phyloP scores from a whole-genome alignment of 345 rosid species.

The Psidium friedrichsthalianum region DNA sequence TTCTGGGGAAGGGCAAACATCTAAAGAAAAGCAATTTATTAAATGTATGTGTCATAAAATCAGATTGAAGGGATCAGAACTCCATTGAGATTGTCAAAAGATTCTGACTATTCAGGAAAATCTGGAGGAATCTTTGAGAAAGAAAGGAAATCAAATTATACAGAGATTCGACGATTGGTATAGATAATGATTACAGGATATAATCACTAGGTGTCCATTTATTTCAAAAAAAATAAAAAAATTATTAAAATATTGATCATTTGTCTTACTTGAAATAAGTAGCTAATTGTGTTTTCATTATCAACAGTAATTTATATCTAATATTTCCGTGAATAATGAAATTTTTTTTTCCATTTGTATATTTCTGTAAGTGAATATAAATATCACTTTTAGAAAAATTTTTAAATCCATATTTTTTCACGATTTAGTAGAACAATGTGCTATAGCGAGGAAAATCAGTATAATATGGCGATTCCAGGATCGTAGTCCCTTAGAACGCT shows the following conservation, averaged over 20 bases:
- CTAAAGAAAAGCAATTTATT: background rate
- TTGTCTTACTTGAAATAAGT: no score
- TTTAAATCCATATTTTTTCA: no score
- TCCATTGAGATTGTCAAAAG: background rate
- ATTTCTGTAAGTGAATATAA: no score
- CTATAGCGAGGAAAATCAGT: background rate
- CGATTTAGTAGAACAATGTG: background rate
- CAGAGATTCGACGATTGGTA: background rate
- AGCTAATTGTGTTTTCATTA: no score
- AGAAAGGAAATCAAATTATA: background rate
- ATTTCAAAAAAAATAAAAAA: no score
- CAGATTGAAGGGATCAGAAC: background rate
- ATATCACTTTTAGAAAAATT: no score
- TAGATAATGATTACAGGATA: background rate
- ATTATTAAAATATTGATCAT: no score
- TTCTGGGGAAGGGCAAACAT: background rate
- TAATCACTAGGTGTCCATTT: background rate
- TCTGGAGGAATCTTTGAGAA: background rate
- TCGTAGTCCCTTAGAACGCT: no score
- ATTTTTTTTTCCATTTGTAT: no score
- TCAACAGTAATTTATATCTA: no score
- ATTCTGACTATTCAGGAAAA: background rate
- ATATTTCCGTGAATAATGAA: no score
- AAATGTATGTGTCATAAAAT: background rate
- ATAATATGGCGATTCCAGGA: background rate